phyloP scores from a whole-genome alignment of 495 filamentous ascomycete genomes.

The Aspergillus panamensis region DNA sequence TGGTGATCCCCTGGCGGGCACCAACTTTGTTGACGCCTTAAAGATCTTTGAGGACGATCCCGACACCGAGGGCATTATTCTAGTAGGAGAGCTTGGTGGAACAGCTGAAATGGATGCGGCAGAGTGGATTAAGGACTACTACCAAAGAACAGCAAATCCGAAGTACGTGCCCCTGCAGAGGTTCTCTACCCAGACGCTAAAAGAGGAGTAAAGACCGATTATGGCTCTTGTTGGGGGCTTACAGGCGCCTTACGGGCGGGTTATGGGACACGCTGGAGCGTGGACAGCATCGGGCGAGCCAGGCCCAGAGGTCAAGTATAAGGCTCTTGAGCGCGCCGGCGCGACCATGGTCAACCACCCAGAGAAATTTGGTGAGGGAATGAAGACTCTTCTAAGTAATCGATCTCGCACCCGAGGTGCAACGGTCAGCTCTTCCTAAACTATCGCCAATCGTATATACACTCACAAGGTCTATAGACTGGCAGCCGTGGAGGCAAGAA shows the following conservation, averaged over 20 bases:
- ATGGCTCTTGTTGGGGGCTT: slow-evolving; percentile 73
- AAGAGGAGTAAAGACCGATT: slow-evolving; percentile 57
- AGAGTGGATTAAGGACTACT: slow-evolving; percentile 72
- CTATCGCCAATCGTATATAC: not conserved
- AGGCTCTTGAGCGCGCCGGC: slow-evolving; percentile 64
- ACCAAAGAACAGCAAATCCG: slow-evolving; percentile 51
- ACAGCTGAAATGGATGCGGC: slow-evolving; percentile 76
- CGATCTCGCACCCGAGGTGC: slow-evolving; percentile 23
- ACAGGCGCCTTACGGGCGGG: slow-evolving; percentile 59
- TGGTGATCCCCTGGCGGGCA: slow-evolving; percentile 80
- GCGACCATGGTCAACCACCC: slow-evolving; percentile 78
- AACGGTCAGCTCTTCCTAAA: slow-evolving; percentile 21
- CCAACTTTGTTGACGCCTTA: slow-evolving; percentile 74
- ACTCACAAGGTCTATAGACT: slow-evolving; percentile 24
- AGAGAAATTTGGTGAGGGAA: slow-evolving; percentile 69
- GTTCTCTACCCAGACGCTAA: not conserved
- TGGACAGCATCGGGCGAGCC: slow-evolving; percentile 67
- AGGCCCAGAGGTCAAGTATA: slow-evolving; percentile 61
- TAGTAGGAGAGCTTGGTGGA: slow-evolving; percentile 88
- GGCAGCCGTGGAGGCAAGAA: slow-evolving; percentile 29
- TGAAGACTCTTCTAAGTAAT: slow-evolving; percentile 55
- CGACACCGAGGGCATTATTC: slow-evolving; percentile 75
- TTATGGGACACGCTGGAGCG: slow-evolving; percentile 90
- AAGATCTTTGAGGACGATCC: slow-evolving; percentile 68
- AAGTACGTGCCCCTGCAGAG: slow-evolving; percentile 52